A percentile compares a stretch with the other conserved stretches of the same genome.
Evolutionary conservation across 78 protist genomes (phyloP).

Genomic region (Dictyostelium brefeldianum): DNA sequence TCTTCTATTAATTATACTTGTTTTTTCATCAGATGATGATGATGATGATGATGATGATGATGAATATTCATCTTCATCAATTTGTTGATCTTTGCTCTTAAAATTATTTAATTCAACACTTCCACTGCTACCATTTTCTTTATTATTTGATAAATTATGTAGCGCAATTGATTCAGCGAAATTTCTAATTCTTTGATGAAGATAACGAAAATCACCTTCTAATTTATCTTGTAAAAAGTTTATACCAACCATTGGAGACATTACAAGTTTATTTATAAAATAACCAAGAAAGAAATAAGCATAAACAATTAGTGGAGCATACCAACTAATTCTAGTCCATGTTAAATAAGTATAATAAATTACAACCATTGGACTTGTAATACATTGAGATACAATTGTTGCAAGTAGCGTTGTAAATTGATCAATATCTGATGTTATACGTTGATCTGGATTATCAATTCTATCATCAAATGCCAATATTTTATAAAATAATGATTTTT

Average conservation of each 20-base stretch:
- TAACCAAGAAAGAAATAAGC: conserved; percentile 77
- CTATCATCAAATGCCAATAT: conserved; percentile 41
- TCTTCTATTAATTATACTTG: not conserved
- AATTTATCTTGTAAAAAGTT: conserved; percentile 75
- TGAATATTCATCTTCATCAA: not conserved
- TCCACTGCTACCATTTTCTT: not conserved
- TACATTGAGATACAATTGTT: conserved; percentile 32
- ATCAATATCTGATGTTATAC: conserved; percentile 82
- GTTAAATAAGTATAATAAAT: conserved; percentile 72
- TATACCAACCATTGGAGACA: conserved; percentile 60
- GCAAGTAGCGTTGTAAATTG: conserved; percentile 33
- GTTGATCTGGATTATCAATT: conserved; percentile 78
- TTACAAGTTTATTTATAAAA: conserved; percentile 47
- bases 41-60: not conserved
- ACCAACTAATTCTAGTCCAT: conserved; percentile 54
- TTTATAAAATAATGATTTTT: conserved; percentile 22
- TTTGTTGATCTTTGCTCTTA: not conserved
- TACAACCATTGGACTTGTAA: conserved; percentile 68
- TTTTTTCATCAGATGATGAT: not conserved
- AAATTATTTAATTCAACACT: not conserved
- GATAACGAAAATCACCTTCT: conserved; percentile 86
- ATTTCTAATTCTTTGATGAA: conserved; percentile 72
- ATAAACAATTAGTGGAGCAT: conserved; percentile 80
- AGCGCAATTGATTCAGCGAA: conserved; percentile 84
- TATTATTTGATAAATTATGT: conserved; percentile 11